These are phyloP conservation scores for Aspergillus novoparasiticus DNA, from an alignment of 2,329 filamentous ascomycete species.

Conservation along the genomic window DNA sequence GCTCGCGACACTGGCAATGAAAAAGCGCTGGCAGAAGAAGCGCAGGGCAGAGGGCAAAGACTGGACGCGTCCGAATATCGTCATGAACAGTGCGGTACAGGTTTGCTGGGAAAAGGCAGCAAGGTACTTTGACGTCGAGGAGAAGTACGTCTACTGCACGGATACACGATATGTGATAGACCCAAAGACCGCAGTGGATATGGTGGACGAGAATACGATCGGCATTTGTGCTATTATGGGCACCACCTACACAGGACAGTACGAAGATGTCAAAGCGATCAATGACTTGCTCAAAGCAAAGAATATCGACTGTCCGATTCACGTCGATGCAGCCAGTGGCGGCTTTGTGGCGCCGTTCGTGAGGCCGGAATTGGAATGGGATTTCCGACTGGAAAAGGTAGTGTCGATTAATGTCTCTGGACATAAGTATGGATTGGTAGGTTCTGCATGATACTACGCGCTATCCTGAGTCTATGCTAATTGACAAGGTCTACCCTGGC, in stretches of 20 bases:
- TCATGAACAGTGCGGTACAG: conserved; percentile 75
- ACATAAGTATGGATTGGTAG: conserved; percentile 53
- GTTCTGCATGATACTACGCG: background rate
- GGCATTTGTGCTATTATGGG: conserved; percentile 74
- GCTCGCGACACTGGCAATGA: conserved; percentile 72
- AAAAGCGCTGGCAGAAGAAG: conserved; percentile 71
- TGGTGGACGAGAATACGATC: conserved; percentile 75
- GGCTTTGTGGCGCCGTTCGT: conserved; percentile 49
- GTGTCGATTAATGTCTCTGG: conserved; percentile 62
- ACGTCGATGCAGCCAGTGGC: conserved; percentile 47
- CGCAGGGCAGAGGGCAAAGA: conserved; percentile 64
- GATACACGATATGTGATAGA: conserved; percentile 68
- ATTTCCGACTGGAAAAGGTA: conserved; percentile 35
- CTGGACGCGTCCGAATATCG: conserved; percentile 66
- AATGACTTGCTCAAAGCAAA: conserved; percentile 63
- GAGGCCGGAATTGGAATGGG: conserved; percentile 33
- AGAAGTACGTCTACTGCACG: conserved; percentile 44
- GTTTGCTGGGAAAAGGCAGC: conserved; percentile 74
- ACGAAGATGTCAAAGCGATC: conserved; percentile 70
- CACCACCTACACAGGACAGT: conserved; percentile 73
- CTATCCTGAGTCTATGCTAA: background rate
- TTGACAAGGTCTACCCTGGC: conserved; percentile 58
- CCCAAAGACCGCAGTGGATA: conserved; percentile 64
- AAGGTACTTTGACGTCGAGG: conserved; percentile 73
- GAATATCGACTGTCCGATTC: conserved; percentile 55